These are phyloP conservation scores for Ogataea sp. DNA, from an alignment of 805 yeast genomes.

Conservation along the genomic window DNA sequence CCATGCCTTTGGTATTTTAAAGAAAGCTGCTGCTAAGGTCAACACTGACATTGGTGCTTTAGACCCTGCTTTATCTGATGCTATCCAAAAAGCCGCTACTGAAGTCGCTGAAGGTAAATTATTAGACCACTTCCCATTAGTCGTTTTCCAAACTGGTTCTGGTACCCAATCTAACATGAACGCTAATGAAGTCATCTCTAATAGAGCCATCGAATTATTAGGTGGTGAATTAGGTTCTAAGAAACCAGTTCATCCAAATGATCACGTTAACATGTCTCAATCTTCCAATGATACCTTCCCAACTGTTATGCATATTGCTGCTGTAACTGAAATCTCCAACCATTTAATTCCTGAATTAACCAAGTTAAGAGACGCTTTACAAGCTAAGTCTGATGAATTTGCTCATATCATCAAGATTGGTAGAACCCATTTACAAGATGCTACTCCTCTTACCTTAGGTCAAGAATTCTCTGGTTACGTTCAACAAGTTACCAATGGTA, in stretches of 20 bases:
- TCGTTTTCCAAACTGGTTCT: slow-evolving; percentile 97
- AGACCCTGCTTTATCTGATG: slow-evolving; percentile 75
- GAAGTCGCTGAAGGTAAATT: slow-evolving; percentile 92
- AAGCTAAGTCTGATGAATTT: slow-evolving; percentile 76
- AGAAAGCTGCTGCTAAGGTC: slow-evolving; percentile 91
- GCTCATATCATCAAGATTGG: slow-evolving; percentile 91
- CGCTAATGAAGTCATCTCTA: slow-evolving; percentile 97
- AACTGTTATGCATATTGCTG: slow-evolving; percentile 99
- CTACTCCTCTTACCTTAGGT: slow-evolving; percentile 95
- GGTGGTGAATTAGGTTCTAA: slow-evolving; percentile 93
- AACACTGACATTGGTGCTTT: slow-evolving; percentile 74
- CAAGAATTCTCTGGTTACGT: slow-evolving; percentile 98
- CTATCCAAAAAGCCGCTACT: slow-evolving; percentile 89
- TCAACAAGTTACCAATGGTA: slow-evolving; percentile 87
- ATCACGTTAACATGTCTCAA: slow-evolving; percentile 97
- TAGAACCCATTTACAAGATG: slow-evolving; percentile 98
- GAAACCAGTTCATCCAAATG: slow-evolving; percentile 95
- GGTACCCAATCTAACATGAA: slow-evolving; percentile 99
- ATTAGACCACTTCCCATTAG: slow-evolving; percentile 92
- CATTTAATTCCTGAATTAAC: slow-evolving; percentile 75
- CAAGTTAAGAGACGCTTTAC: slow-evolving; percentile 69
- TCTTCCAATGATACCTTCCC: slow-evolving; percentile 99
- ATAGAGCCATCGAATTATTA: slow-evolving; percentile 93
- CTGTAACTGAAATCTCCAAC: slow-evolving; percentile 78
- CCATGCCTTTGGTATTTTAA: slow-evolving; percentile 86